A percentile compares a stretch with the other conserved stretches of the same genome.
Conservation (phyloP, 2,329 filamentous ascomycete species). For the Sphaerulina musiva region DNA sequence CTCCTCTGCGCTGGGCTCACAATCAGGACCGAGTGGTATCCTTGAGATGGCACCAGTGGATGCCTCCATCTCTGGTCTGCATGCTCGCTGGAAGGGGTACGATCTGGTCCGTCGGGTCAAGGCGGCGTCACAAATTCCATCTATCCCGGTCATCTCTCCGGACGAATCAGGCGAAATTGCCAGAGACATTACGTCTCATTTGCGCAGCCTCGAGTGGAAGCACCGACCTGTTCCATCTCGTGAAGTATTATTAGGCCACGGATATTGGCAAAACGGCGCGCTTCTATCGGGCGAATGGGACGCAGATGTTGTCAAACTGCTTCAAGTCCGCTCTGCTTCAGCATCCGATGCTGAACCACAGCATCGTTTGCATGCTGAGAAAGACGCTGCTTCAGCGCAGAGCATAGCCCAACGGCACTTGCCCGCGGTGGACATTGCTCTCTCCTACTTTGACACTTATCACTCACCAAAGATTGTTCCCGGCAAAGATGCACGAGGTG, state of each 20-base stretch:
- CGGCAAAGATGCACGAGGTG: background rate
- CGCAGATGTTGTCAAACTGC: background rate
- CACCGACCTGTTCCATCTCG: background rate
- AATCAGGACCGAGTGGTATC: background rate
- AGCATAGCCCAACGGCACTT: background rate
- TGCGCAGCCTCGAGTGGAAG: background rate
- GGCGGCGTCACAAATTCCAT: background rate
- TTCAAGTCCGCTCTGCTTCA: background rate
- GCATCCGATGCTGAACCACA: background rate
- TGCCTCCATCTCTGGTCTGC: background rate
- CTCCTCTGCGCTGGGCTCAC: background rate
- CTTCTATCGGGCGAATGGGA: background rate
- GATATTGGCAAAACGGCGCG: background rate
- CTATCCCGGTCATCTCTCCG: background rate
- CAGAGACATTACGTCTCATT: background rate
- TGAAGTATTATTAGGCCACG: background rate
- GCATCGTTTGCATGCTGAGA: background rate
- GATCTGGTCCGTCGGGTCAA: background rate
- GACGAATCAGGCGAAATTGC: background rate
- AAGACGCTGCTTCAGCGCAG: background rate
- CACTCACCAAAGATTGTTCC: background rate
- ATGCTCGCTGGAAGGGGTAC: background rate
- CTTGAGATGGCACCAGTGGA: background rate
- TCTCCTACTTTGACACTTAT: slow-evolving; percentile 2
- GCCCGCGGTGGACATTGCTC: slow-evolving; percentile 1